Evolutionary conservation across 495 filamentous ascomycete genomes (phyloP).

Genomic region (Usnea hakonensis): DNA sequence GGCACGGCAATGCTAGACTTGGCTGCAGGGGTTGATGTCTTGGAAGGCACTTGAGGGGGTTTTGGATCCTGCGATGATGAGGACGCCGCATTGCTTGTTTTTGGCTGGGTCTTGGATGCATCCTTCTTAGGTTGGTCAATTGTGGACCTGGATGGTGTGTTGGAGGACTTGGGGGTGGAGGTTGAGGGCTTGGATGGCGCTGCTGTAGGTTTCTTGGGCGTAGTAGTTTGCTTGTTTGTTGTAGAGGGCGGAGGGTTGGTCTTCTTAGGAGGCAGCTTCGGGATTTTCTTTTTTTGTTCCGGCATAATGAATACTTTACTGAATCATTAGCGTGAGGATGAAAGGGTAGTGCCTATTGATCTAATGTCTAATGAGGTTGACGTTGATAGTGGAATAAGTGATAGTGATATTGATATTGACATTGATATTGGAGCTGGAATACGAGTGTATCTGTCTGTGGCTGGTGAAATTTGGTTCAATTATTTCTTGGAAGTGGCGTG

Average conservation of each 20-base stretch:
- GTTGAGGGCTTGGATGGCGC: neutral
- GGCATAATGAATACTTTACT: too few species aligned
- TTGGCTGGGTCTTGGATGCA: neutral
- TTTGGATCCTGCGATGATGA: neutral
- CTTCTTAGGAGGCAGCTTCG: neutral
- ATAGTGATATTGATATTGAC: too few species aligned
- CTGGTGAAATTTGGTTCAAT: too few species aligned
- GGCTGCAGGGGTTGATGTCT: neutral
- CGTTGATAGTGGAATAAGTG: too few species aligned
- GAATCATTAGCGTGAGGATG: too few species aligned
- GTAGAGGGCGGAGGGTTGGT: neutral
- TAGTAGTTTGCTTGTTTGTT: neutral
- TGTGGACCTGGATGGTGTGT: conserved; percentile 1
- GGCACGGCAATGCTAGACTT: neutral
- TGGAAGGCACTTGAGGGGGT: neutral
- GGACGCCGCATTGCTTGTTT: neutral
- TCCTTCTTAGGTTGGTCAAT: neutral
- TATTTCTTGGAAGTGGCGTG: too few species aligned
- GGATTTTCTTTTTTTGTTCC: neutral
- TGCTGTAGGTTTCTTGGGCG: neutral
- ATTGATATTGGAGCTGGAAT: too few species aligned
- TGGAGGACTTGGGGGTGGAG: neutral
- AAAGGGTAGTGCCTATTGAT: too few species aligned
- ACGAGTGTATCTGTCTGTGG: too few species aligned
- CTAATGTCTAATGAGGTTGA: too few species aligned